Conservation (phyloP, 2,329 filamentous ascomycete species). For the Bipolaris sorokiniana region DNA sequence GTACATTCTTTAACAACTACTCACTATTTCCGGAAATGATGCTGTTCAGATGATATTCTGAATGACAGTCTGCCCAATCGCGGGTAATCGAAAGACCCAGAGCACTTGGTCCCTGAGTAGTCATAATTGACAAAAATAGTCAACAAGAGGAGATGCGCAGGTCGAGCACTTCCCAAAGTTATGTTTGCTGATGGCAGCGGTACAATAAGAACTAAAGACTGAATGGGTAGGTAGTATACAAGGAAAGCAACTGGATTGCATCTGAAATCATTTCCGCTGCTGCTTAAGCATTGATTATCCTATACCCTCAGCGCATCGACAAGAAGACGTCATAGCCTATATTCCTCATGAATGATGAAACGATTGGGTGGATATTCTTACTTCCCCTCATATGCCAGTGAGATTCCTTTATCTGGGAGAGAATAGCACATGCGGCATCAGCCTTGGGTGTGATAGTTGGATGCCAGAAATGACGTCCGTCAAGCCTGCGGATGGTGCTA, state of each 20-base stretch:
- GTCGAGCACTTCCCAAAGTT: not conserved
- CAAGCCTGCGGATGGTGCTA: conserved; percentile 7
- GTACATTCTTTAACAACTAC: not conserved
- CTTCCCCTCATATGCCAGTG: conserved; percentile 17
- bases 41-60: conserved; percentile 14
- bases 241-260: not conserved
- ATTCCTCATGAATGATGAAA: not conserved
- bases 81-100: conserved; percentile 25
- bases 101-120: conserved; percentile 21
- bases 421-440: conserved; percentile 13
- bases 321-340: conserved; percentile 20
- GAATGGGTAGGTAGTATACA: too few species aligned
- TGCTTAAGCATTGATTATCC: conserved; percentile 12
- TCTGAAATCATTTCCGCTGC: not conserved
- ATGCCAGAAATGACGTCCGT: conserved; percentile 23
- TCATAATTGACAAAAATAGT: conserved; percentile 6
- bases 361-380: conserved; percentile 14
- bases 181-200: not conserved
- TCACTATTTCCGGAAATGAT: conserved; percentile 14
- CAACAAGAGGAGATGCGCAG: not conserved
- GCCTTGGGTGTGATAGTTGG: conserved; percentile 11
- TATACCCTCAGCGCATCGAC: conserved; percentile 8
- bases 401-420: conserved; percentile 6
- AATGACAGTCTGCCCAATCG: conserved; percentile 27
- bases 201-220: not conserved